Conservation (phyloP, 495 filamentous ascomycete species). For the Hypoxylon cercidicola region DNA sequence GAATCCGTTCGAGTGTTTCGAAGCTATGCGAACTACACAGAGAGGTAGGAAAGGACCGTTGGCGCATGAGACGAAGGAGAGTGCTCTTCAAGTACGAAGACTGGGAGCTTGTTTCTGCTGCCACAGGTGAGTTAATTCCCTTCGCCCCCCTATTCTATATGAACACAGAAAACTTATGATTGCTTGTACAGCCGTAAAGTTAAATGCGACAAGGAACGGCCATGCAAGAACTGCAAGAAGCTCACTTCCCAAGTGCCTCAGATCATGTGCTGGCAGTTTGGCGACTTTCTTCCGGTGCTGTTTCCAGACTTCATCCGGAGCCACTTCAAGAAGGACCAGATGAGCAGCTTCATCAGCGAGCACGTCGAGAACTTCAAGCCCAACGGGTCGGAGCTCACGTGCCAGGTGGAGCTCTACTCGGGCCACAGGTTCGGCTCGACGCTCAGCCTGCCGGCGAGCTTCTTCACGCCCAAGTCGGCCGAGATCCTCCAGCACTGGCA, state of each 20-base stretch:
- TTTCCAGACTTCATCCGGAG: slow-evolving; percentile 60
- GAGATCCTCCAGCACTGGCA: slow-evolving; percentile 61
- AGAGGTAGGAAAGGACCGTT: slow-evolving; percentile 60
- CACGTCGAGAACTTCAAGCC: slow-evolving; percentile 54
- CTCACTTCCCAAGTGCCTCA: slow-evolving; percentile 55
- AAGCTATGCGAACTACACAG: slow-evolving; percentile 55
- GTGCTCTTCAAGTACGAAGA: slow-evolving; percentile 57
- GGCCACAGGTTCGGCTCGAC: slow-evolving; percentile 52
- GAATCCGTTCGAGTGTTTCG: slow-evolving; percentile 61
- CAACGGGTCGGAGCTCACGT: slow-evolving; percentile 48
- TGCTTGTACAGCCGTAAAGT: slow-evolving; percentile 49
- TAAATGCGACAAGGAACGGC: slow-evolving; percentile 57
- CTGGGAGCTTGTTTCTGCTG: slow-evolving; percentile 62
- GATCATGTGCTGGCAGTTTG: slow-evolving; percentile 59
- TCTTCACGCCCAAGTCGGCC: slow-evolving; percentile 56
- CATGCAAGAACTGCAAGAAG: slow-evolving; percentile 60
- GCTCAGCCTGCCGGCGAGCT: slow-evolving; percentile 54
- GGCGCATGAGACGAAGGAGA: slow-evolving; percentile 57
- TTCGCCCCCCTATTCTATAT: slow-evolving; percentile 15
- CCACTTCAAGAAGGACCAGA: slow-evolving; percentile 58
- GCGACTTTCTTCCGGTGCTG: slow-evolving; percentile 55
- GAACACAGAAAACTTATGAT: slow-evolving; percentile 21
- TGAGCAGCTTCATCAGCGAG: slow-evolving; percentile 54
- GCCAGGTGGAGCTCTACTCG: slow-evolving; percentile 54
- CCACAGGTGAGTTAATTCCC: slow-evolving; percentile 46